phyloP scores from a whole-genome alignment of 306 rosid genomes.

The Canavalia ensiformis region DNA sequence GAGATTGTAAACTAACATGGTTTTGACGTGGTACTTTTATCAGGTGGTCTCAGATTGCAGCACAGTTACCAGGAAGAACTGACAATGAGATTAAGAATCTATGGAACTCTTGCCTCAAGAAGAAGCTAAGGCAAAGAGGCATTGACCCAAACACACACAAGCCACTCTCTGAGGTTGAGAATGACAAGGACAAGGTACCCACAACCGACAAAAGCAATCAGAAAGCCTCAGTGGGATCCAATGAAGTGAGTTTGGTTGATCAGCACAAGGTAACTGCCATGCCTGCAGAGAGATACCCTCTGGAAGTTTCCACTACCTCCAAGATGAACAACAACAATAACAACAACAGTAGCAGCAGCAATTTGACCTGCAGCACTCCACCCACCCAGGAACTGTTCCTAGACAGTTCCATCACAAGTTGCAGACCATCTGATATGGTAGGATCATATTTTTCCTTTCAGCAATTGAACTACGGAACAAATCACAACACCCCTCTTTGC shows the following conservation, averaged over 20 bases:
- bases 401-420: constrained; percentile 53
- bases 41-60: constrained; percentile 99
- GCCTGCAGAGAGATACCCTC: constrained; percentile 54
- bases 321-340: constrained; percentile 48
- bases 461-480: constrained; percentile 57
- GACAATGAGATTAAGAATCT: constrained; percentile 94
- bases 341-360: constrained; percentile 49
- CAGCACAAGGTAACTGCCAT: constrained; percentile 48
- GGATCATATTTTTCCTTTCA: constrained; percentile 74
- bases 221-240: constrained; percentile 63
- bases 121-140: constrained; percentile 91
- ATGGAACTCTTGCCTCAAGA: constrained; percentile 96
- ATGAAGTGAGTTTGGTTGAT: constrained; percentile 53
- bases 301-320: constrained; percentile 58
- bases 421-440: constrained; percentile 63
- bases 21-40: constrained; percentile 11
- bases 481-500: constrained; percentile 58
- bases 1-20: not conserved
- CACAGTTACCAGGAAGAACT: constrained; percentile 93
- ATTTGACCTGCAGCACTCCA: constrained; percentile 40
- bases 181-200: constrained; percentile 54
- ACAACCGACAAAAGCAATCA: constrained; percentile 58
- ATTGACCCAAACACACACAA: constrained; percentile 95
- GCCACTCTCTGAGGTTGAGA: constrained; percentile 69
- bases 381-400: constrained; percentile 74